Evolutionary conservation across 1,139 yeast species (phyloP).

Genomic region (Diutina scorzettiae): DNA sequence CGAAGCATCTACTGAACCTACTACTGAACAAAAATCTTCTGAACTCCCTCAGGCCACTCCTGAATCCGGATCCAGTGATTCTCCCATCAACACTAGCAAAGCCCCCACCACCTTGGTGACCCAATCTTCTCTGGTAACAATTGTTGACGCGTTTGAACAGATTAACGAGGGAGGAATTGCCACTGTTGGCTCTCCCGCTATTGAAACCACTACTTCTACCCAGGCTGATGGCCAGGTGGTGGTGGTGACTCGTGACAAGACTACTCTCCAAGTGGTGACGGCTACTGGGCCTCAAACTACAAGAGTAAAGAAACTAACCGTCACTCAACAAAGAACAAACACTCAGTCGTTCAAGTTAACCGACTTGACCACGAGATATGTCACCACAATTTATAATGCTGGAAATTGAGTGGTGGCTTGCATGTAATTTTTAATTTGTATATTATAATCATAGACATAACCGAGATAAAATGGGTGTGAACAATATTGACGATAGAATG

Average conservation of each 20-base stretch:
- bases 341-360: not conserved
- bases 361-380: constrained; percentile 3
- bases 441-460: too few relatives aligned
- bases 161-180: not conserved
- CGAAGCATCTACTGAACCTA: not conserved
- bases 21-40: not conserved
- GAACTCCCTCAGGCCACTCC: not conserved
- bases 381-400: constrained; percentile 2
- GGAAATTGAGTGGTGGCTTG: not conserved
- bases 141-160: not conserved
- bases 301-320: not conserved
- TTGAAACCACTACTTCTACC: not conserved
- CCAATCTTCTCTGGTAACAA: not conserved
- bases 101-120: not conserved
- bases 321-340: not conserved
- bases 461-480: too few relatives aligned
- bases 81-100: not conserved
- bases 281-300: not conserved
- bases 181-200: not conserved
- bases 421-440: too few relatives aligned
- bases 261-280: not conserved
- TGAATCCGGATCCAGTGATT: not conserved
- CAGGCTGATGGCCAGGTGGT: constrained; percentile 3
- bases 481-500: too few relatives aligned
- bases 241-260: not conserved